Percentiles rank a stretch among this genome's conserved stretches.
Evolutionary conservation across 352 stramenopile genomes (phyloP).

Genomic region (Globisporangium alternatum): DNA sequence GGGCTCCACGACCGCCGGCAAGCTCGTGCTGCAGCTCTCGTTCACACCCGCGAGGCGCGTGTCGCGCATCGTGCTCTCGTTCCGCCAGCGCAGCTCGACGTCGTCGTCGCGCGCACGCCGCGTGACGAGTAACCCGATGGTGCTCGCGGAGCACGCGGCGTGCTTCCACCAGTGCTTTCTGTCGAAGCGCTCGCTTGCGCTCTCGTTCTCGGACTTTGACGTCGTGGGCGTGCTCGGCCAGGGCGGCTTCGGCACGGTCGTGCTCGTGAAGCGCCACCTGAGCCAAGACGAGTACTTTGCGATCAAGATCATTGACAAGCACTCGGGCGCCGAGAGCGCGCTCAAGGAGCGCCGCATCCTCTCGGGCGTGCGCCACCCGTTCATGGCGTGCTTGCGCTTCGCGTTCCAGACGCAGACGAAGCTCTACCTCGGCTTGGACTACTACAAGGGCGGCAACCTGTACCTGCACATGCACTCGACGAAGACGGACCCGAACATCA

Average conservation of each 20-base stretch:
- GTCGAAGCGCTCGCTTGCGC: slow-evolving; percentile 75
- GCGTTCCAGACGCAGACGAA: slow-evolving; percentile 87
- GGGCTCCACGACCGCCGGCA: slow-evolving; percentile 67
- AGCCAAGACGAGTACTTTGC: slow-evolving; percentile 79
- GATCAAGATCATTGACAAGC: slow-evolving; percentile 88
- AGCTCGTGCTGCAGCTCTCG: slow-evolving; percentile 75
- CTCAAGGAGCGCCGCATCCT: slow-evolving; percentile 77
- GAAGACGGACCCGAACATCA: slow-evolving; percentile 78
- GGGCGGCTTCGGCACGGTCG: slow-evolving; percentile 76
- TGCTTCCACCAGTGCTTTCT: slow-evolving; percentile 85
- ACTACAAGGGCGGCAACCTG: slow-evolving; percentile 83
- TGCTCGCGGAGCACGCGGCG: slow-evolving; percentile 66
- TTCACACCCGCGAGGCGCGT: slow-evolving; percentile 81
- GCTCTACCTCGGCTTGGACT: slow-evolving; percentile 78
- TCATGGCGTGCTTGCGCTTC: slow-evolving; percentile 78
- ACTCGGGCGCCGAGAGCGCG: slow-evolving; percentile 68
- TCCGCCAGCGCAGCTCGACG: slow-evolving; percentile 58
- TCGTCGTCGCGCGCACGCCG: slow-evolving; percentile 33
- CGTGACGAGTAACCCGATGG: slow-evolving; percentile 73
- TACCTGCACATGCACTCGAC: slow-evolving; percentile 88
- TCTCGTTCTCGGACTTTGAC: slow-evolving; percentile 86
- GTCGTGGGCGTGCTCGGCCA: slow-evolving; percentile 81
- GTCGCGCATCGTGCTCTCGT: slow-evolving; percentile 81
- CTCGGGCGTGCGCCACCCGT: slow-evolving; percentile 73
- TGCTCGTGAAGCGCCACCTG: slow-evolving; percentile 77